phyloP scores from a whole-genome alignment of 2,329 filamentous ascomycete species.

The Arthrobotrys entomopaga region DNA sequence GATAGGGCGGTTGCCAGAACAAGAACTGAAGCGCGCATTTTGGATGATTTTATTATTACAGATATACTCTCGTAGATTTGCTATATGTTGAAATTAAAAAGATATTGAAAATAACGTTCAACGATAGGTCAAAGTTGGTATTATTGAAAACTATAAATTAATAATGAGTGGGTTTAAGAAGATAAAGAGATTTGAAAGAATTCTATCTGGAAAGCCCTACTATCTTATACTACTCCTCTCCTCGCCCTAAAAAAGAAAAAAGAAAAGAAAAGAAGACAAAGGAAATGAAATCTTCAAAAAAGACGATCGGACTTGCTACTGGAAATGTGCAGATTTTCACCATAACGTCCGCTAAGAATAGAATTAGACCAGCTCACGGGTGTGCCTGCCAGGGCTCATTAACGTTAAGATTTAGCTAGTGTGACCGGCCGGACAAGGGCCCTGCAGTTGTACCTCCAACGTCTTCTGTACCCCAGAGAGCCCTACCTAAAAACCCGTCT shows the following conservation, averaged over 20 bases:
- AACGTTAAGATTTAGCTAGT: constrained; percentile 37
- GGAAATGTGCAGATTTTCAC: constrained; percentile 31
- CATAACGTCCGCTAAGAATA: constrained; percentile 42
- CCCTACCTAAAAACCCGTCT: too few relatives aligned
- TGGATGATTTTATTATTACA: background rate
- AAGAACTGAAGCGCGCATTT: constrained; percentile 40
- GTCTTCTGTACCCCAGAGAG: too few relatives aligned
- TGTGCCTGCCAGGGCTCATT: constrained; percentile 14
- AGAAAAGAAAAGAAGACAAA: constrained; percentile 19
- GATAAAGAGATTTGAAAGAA: background rate
- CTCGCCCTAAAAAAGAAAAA: background rate
- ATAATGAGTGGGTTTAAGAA: background rate
- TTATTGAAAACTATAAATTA: background rate
- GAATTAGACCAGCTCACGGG: constrained; percentile 3
- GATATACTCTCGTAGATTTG: too few relatives aligned
- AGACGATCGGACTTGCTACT: constrained; percentile 2
- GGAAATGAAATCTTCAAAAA: constrained; percentile 1
- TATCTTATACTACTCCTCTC: constrained; percentile 34
- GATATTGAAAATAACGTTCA: background rate
- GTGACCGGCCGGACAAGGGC: too few relatives aligned
- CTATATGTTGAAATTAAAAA: background rate
- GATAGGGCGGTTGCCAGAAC: constrained; percentile 27
- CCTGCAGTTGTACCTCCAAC: too few relatives aligned
- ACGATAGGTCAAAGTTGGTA: constrained; percentile 1
- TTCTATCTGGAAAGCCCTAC: background rate